phyloP scores from a whole-genome alignment of 495 filamentous ascomycete genomes.

The Cercophora scortea region DNA sequence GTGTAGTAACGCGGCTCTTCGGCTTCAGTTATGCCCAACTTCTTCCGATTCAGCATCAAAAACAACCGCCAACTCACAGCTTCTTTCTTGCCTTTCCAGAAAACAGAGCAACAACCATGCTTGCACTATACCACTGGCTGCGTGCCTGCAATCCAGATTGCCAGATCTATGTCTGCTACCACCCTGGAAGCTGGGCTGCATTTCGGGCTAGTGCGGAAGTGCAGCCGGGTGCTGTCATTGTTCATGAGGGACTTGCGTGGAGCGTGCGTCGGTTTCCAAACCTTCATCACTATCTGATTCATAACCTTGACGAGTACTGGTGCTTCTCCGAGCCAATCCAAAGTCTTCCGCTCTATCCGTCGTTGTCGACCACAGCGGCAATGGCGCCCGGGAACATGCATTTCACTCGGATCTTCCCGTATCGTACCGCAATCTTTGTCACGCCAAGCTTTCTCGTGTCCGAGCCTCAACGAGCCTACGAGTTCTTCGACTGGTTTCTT shows the following conservation, averaged over 20 bases:
- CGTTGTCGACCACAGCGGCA: background rate
- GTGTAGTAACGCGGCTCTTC: slow-evolving; percentile 18
- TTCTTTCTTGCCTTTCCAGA: slow-evolving; percentile 27
- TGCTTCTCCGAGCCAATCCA: slow-evolving; percentile 21
- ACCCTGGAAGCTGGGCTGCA: slow-evolving; percentile 20
- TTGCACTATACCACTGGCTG: slow-evolving; percentile 20
- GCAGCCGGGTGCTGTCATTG: slow-evolving; percentile 21
- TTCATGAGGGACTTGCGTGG: slow-evolving; percentile 25
- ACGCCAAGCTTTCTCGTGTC: slow-evolving; percentile 55
- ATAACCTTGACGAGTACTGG: slow-evolving; percentile 20
- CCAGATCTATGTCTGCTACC: slow-evolving; percentile 14
- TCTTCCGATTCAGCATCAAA: slow-evolving; percentile 7
- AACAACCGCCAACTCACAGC: background rate
- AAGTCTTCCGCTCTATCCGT: slow-evolving; percentile 14
- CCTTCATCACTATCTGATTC: slow-evolving; percentile 10
- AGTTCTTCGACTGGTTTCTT: slow-evolving; percentile 53
- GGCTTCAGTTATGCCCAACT: slow-evolving; percentile 17
- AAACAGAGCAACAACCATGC: slow-evolving; percentile 1
- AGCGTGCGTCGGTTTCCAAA: slow-evolving; percentile 19
- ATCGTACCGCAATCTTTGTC: slow-evolving; percentile 50
- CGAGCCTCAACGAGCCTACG: slow-evolving; percentile 39
- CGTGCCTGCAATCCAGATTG: slow-evolving; percentile 17
- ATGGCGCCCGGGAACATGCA: slow-evolving; percentile 17
- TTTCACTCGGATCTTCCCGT: slow-evolving; percentile 49
- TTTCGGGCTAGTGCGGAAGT: slow-evolving; percentile 10